Evolutionary conservation across 768 basidiomycete species (phyloP).

Genomic region (Austroboletus festivus): DNA sequence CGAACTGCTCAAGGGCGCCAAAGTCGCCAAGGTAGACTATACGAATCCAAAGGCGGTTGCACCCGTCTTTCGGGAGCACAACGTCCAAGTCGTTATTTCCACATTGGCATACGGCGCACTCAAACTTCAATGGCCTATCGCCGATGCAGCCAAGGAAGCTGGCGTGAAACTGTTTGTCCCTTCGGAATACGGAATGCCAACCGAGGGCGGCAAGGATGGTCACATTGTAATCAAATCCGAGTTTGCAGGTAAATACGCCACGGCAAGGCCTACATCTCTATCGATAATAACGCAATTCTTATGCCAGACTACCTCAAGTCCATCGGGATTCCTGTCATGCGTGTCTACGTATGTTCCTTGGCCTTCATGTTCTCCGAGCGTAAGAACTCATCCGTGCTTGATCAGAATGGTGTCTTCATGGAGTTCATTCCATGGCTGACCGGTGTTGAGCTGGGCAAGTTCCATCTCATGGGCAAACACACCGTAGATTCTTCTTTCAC

Average conservation of each 20-base stretch:
- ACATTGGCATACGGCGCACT: constrained; percentile 30
- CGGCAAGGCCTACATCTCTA: background rate
- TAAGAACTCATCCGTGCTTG: background rate
- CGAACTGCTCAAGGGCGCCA: constrained; percentile 25
- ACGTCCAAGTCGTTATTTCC: constrained; percentile 35
- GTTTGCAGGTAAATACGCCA: constrained; percentile 24
- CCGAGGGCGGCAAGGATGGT: constrained; percentile 30
- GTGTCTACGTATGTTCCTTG: constrained; percentile 31
- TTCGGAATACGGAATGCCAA: constrained; percentile 37
- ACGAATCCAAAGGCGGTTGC: constrained; percentile 22
- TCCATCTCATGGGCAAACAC: constrained; percentile 33
- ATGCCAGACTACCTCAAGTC: constrained; percentile 29
- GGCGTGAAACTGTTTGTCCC: constrained; percentile 40
- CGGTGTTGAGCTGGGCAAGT: constrained; percentile 27
- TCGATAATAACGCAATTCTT: background rate
- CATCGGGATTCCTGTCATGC: constrained; percentile 27
- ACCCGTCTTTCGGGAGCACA: constrained; percentile 29
- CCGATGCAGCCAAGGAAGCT: constrained; percentile 36
- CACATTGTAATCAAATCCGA: constrained; percentile 24
- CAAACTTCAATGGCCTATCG: constrained; percentile 25
- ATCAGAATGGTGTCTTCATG: constrained; percentile 34
- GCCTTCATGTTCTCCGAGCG: background rate
- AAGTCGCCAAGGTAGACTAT: constrained; percentile 29
- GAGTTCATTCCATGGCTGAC: constrained; percentile 32
- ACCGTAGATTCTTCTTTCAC: constrained; percentile 31